Evolutionary conservation across 2,329 filamentous ascomycete species (phyloP).

Genomic region (Talaromyces verruculosus): DNA sequence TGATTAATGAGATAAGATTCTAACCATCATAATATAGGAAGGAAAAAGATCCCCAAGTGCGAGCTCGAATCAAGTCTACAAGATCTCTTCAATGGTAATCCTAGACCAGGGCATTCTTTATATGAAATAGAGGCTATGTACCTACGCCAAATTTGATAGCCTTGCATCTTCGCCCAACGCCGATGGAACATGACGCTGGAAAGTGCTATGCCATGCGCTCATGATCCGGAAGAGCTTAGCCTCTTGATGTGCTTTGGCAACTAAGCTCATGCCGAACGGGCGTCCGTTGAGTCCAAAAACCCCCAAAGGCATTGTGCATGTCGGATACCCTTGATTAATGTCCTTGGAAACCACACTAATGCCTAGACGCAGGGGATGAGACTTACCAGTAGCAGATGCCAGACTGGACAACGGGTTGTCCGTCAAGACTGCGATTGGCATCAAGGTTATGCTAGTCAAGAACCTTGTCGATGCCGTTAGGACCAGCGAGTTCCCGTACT

Average conservation of each 20-base stretch:
- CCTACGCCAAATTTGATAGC: background rate
- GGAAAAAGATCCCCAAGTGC: too few species aligned
- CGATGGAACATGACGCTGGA: background rate
- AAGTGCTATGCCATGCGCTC: background rate
- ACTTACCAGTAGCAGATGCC: background rate
- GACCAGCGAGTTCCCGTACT: background rate
- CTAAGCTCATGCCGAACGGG: background rate
- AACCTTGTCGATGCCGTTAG: background rate
- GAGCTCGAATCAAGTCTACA: too few species aligned
- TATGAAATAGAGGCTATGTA: too few species aligned
- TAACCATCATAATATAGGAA: too few species aligned
- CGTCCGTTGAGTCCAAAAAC: background rate
- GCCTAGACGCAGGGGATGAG: background rate
- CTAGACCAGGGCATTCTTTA: too few species aligned
- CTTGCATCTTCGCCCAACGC: background rate
- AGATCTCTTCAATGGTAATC: too few species aligned
- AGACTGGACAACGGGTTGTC: background rate
- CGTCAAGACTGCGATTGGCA: background rate
- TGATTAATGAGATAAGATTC: too few species aligned
- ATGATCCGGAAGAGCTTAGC: background rate
- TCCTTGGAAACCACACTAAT: background rate
- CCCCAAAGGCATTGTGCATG: background rate
- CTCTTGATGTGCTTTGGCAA: background rate
- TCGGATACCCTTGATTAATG: background rate
- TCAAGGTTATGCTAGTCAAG: background rate